phyloP scores from a whole-genome alignment of 345 rosid species.

The Combretum micranthum region DNA sequence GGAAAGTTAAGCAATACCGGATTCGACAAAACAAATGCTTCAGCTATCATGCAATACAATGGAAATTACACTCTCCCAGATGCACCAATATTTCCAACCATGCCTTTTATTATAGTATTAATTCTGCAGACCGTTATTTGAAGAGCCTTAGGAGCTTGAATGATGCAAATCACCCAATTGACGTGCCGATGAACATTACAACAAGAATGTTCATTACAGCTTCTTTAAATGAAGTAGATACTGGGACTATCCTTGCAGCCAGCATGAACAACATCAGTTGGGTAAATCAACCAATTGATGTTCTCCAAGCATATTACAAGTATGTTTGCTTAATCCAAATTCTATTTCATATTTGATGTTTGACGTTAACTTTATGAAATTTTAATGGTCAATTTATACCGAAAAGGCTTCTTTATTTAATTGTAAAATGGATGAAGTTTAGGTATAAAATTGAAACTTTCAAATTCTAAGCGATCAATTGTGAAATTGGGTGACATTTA shows the following conservation, averaged over 20 bases:
- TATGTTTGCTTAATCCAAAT: background rate
- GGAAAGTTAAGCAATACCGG: background rate
- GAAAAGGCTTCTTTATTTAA: no score
- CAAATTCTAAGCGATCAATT: no score
- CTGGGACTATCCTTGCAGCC: constrained; percentile 4
- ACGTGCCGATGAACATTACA: constrained; percentile 18
- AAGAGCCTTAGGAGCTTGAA: background rate
- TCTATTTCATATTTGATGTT: no score
- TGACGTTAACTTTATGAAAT: no score
- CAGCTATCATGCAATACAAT: constrained; percentile 14
- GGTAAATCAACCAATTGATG: constrained; percentile 8
- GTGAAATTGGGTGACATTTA: no score
- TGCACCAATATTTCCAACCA: constrained; percentile 10
- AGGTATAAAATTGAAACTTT: no score
- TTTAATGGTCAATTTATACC: no score
- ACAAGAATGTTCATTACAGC: constrained; percentile 16
- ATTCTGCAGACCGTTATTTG: constrained; percentile 4
- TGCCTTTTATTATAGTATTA: constrained; percentile 5
- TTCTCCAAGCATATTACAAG: constrained; percentile 18
- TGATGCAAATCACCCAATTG: constrained; percentile 3
- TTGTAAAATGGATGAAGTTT: no score
- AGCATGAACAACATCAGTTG: constrained; percentile 19
- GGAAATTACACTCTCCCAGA: constrained; percentile 7
- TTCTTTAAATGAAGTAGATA: background rate
- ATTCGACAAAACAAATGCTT: constrained; percentile 4